Evolutionary conservation across 2,329 filamentous ascomycete genomes (phyloP).

Genomic region (Colletotrichum caudatum): DNA sequence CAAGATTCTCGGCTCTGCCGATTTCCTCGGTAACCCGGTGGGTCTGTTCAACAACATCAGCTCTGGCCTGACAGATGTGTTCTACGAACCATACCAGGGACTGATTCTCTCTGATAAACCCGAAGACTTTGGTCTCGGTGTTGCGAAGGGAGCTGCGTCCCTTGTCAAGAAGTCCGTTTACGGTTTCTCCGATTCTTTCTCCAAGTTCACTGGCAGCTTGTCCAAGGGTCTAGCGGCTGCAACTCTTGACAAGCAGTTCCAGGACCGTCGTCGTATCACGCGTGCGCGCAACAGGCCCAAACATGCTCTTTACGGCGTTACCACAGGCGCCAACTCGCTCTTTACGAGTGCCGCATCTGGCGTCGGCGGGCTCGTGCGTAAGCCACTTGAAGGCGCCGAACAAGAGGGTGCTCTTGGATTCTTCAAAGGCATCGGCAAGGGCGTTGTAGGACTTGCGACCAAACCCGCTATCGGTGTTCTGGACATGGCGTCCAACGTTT

Average conservation of each 20-base stretch:
- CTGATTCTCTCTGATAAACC: constrained; percentile 96
- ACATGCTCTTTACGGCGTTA: constrained; percentile 96
- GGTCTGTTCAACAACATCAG: constrained; percentile 98
- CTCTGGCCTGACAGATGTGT: constrained; percentile 96
- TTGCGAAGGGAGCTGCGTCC: constrained; percentile 95
- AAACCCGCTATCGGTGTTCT: constrained; percentile 98
- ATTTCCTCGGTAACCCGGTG: constrained; percentile 97
- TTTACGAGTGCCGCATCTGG: constrained; percentile 93
- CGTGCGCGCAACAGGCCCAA: constrained; percentile 94
- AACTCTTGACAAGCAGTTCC: constrained; percentile 98
- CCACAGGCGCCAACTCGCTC: constrained; percentile 93
- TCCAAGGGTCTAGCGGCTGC: constrained; percentile 96
- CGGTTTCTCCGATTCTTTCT: constrained; percentile 96
- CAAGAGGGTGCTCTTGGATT: constrained; percentile 95
- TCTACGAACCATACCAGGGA: constrained; percentile 99
- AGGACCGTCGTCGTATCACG: constrained; percentile 94
- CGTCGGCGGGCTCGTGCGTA: constrained; percentile 90
- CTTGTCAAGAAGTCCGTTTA: constrained; percentile 99
- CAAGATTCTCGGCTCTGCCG: constrained; percentile 95
- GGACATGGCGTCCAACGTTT: constrained; percentile 95
- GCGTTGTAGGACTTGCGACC: constrained; percentile 91
- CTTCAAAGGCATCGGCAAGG: constrained; percentile 97
- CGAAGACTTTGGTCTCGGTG: constrained; percentile 93
- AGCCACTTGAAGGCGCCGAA: constrained; percentile 95
- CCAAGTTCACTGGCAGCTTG: constrained; percentile 96